Evolutionary conservation across 257 asterid species (phyloP).

Genomic region (Forsythia suspensa): DNA sequence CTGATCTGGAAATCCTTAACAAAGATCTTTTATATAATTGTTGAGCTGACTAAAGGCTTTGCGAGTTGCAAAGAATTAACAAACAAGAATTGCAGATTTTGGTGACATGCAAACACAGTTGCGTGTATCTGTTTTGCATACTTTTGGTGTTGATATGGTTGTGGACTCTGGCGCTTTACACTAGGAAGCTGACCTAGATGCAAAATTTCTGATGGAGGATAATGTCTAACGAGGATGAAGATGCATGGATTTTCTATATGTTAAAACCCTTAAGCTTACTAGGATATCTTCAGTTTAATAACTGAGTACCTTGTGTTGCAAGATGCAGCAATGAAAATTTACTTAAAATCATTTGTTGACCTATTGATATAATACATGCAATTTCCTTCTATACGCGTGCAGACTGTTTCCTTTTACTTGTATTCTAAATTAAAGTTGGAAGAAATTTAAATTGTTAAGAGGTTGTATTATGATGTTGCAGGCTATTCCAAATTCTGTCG

Average conservation of each 20-base stretch:
- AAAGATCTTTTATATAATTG: neutral
- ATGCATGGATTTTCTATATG: neutral
- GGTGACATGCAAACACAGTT: neutral
- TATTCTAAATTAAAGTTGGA: neutral
- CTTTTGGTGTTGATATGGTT: neutral
- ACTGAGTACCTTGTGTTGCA: neutral
- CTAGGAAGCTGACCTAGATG: neutral
- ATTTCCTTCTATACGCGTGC: neutral
- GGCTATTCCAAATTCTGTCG: slow-evolving; percentile 46
- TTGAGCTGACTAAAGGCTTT: neutral
- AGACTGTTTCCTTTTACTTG: neutral
- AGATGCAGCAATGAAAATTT: neutral
- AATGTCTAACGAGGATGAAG: neutral
- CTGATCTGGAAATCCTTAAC: neutral
- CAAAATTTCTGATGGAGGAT: neutral
- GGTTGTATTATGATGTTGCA: slow-evolving; percentile 27
- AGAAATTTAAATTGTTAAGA: neutral
- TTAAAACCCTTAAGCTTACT: neutral
- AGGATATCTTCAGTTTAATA: neutral
- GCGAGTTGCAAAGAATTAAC: neutral
- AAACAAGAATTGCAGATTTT: neutral
- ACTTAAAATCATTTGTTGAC: neutral
- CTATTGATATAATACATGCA: neutral
- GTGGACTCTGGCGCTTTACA: neutral
- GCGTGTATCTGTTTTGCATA: neutral